Evolutionary conservation across 1,139 yeast species (phyloP), one percentile per base, ranked within the genome.

Genomic region (Sugiyamaella novakii): DNA sequence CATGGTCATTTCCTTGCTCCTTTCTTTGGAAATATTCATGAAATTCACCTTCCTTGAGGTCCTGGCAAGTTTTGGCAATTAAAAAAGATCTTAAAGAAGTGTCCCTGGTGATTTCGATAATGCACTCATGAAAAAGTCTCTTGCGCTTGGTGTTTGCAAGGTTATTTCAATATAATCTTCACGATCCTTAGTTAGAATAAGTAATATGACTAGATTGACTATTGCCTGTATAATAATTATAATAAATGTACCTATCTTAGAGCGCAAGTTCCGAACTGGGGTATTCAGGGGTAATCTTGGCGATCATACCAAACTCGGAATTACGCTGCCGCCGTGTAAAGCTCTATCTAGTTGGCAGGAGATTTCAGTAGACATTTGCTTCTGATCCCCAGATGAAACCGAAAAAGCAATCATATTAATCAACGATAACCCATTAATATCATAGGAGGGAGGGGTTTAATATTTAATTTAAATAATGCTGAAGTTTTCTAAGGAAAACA

Each of bases 401-500:
- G n/a, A n/a, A n/a, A n/a, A n/a, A n/a, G n/a, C n/a, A 22, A 6
- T 6, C 5, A 5, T 22, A 28, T 28, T 21, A 22, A 3, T 15
- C 12, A 11, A 5, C 12, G 15, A 14, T 19, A 4, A 47, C 69
- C 67, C 47, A 69, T 76, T 37, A 62, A 66, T 49, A 56, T 72
- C 11, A 61, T 77, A 6, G 80, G 75, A 3, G 76, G 76, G 11
- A 69, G 76, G 39, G 81, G 81, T 1, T 70, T 86, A 30, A 65
- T 83, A 2, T 82, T 77, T 60, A 76, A 77, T 49, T 59, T 84
- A 2, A 76, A 75, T 1, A 78, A 75, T 47, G 73, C 85, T 46
- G 74, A 75, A 56, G 53, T 53, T 14, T 71, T 89, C 25, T 72
- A 98, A 19, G 73, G 68, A 43, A 52, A 69, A 18, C 68, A 74